A percentile compares a stretch with the other conserved stretches of the same genome.
These are phyloP conservation scores for Vickermania ingenoplastis DNA, from an alignment of 208 protist genomes.

Conservation along the genomic window DNA sequence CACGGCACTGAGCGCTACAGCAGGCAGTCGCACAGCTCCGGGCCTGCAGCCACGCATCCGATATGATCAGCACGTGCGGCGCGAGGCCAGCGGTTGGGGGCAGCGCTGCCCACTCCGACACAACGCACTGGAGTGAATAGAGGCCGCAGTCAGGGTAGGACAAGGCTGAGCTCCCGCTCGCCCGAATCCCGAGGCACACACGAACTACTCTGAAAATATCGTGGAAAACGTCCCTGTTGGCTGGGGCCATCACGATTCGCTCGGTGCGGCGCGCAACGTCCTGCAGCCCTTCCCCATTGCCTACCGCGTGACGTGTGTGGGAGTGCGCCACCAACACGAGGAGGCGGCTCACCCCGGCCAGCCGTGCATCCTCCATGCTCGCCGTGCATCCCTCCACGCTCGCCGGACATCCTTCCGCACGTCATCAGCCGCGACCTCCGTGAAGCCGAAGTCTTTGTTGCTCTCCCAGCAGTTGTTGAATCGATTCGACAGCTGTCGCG, in stretches of 20 bases:
- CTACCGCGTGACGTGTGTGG: neutral
- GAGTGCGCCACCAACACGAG: neutral
- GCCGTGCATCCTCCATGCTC: neutral
- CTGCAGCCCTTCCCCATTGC: neutral
- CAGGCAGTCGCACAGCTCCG: neutral
- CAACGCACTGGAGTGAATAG: conserved; percentile 42
- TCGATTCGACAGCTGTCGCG: neutral
- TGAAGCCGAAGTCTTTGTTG: neutral
- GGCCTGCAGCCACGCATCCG: neutral
- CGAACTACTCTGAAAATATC: conserved; percentile 38
- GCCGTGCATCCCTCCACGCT: neutral
- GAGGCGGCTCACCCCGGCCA: too few relatives aligned
- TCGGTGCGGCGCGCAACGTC: neutral
- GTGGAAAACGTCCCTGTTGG: neutral
- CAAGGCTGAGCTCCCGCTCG: neutral
- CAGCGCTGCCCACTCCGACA: conserved; percentile 21
- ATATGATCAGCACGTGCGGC: neutral
- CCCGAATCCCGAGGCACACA: conserved; percentile 29
- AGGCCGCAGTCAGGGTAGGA: conserved; percentile 50
- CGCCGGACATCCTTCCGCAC: neutral
- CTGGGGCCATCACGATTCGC: neutral
- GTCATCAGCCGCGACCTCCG: neutral
- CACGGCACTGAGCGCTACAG: neutral
- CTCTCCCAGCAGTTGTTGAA: neutral
- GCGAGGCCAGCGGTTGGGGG: neutral